Conservation (phyloP, 306 rosid genomes). For the Pyrus communis region DNA sequence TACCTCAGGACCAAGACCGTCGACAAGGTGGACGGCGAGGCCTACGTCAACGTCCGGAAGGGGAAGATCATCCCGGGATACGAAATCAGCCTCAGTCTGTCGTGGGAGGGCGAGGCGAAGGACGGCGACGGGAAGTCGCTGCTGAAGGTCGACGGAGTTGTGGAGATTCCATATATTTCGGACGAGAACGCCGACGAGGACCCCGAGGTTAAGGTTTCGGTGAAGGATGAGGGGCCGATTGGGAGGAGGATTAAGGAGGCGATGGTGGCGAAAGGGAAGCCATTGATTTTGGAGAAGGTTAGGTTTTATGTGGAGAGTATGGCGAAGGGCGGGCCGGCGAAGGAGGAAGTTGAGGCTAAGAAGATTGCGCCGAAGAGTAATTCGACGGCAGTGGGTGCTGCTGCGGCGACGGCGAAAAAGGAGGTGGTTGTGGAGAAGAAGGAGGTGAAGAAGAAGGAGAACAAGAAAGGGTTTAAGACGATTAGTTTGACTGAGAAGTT, state of each 20-base stretch:
- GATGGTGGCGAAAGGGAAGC: slow-evolving; percentile 59
- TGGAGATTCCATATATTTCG: slow-evolving; percentile 80
- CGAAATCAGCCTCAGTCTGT: slow-evolving; percentile 53
- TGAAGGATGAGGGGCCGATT: slow-evolving; percentile 71
- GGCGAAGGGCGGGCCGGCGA: slow-evolving; percentile 91
- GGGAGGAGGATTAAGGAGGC: slow-evolving; percentile 84
- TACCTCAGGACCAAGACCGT: slow-evolving; percentile 46
- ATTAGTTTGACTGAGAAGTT: slow-evolving; percentile 81
- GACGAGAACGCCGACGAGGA: slow-evolving; percentile 98
- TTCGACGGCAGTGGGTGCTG: not conserved
- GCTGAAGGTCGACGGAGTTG: slow-evolving; percentile 66
- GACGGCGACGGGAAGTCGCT: slow-evolving; percentile 48
- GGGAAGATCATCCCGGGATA: slow-evolving; percentile 93
- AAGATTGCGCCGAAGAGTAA: slow-evolving; percentile 37
- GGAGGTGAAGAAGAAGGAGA: slow-evolving; percentile 30
- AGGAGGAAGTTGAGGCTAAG: slow-evolving; percentile 64
- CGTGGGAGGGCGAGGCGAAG: slow-evolving; percentile 86
- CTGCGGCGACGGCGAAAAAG: slow-evolving; percentile 5
- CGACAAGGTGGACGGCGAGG: slow-evolving; percentile 71
- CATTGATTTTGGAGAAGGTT: slow-evolving; percentile 70
- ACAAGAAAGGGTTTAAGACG: slow-evolving; percentile 57
- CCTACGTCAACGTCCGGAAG: slow-evolving; percentile 83
- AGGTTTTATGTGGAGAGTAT: slow-evolving; percentile 62
- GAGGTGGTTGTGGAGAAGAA: slow-evolving; percentile 16
- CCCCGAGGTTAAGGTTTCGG: slow-evolving; percentile 66